Evolutionary conservation across 805 yeast genomes (phyloP).

Genomic region (Lipomyces lipofer): DNA sequence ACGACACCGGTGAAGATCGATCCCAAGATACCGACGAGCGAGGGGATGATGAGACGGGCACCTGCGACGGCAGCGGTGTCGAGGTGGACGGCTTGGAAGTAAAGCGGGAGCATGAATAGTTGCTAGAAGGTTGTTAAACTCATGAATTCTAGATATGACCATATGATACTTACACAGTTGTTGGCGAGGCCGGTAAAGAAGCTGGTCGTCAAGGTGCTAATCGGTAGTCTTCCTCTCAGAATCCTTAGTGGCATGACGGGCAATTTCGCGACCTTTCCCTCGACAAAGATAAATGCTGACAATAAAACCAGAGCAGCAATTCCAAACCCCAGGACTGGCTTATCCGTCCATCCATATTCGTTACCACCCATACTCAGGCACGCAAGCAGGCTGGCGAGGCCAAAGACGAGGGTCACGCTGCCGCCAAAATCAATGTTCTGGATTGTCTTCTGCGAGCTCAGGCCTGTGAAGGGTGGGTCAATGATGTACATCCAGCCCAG

Average conservation of each 20-base stretch:
- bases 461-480: constrained; percentile 22
- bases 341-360: constrained; percentile 51
- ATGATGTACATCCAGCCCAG: constrained; percentile 37
- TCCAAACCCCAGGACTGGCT: constrained; percentile 43
- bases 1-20: constrained; percentile 65
- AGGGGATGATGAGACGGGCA: constrained; percentile 52
- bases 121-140: constrained; percentile 46
- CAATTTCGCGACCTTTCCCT: constrained; percentile 53
- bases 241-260: constrained; percentile 68
- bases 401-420: constrained; percentile 55
- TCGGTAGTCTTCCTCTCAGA: constrained; percentile 57
- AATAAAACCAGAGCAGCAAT: constrained; percentile 40
- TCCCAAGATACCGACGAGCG: constrained; percentile 66
- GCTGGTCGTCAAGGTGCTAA: constrained; percentile 63
- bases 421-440: constrained; percentile 62
- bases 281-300: constrained; percentile 52
- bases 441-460: constrained; percentile 10
- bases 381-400: constrained; percentile 58
- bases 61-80: constrained; percentile 60
- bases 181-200: constrained; percentile 72
- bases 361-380: constrained; percentile 71
- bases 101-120: constrained; percentile 71
- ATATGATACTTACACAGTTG: constrained; percentile 11
- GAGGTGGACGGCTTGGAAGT: constrained; percentile 55
- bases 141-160: neutral